These are phyloP conservation scores for Alternaria rosae DNA, from an alignment of 2,329 filamentous ascomycete species.

Conservation along the genomic window DNA sequence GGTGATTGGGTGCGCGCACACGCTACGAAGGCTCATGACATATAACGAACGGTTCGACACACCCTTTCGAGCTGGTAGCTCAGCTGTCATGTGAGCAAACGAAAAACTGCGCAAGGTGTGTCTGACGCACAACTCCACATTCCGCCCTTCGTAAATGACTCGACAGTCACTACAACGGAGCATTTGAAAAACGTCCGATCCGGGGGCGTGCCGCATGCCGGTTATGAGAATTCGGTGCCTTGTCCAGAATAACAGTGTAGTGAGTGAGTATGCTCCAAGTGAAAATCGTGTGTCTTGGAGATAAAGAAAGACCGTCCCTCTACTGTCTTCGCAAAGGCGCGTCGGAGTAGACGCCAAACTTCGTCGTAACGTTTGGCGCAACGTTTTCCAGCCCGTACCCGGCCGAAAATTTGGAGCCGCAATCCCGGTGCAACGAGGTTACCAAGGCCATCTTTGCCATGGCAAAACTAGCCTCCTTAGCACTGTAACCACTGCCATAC, in stretches of 20 bases:
- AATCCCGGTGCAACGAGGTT: slow-evolving; percentile 56
- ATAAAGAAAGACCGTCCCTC: slow-evolving; percentile 6
- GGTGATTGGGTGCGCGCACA: slow-evolving; percentile 12
- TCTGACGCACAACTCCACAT: slow-evolving; percentile 14
- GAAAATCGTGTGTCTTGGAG: neutral
- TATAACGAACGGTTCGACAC: neutral
- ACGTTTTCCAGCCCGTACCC: slow-evolving; percentile 34
- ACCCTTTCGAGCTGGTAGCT: neutral
- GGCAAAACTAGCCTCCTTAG: slow-evolving; percentile 43
- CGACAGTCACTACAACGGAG: neutral
- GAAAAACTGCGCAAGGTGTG: neutral
- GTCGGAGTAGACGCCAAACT: slow-evolving; percentile 54
- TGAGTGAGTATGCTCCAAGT: slow-evolving; percentile 14
- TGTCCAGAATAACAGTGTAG: slow-evolving; percentile 5
- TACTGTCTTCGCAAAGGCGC: slow-evolving; percentile 31
- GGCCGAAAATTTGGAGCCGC: slow-evolving; percentile 30
- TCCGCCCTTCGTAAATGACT: neutral
- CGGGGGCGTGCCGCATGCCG: neutral
- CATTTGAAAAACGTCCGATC: neutral
- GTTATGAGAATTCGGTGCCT: neutral
- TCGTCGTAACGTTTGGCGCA: slow-evolving; percentile 52
- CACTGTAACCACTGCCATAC: neutral
- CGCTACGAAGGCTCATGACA: slow-evolving; percentile 3
- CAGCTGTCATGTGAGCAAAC: slow-evolving; percentile 7
- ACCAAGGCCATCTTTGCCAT: slow-evolving; percentile 61